Percentiles rank a stretch among this genome's conserved stretches.
Evolutionary conservation across 768 basidiomycete species (phyloP).

Genomic region (Amanita exitialis): DNA sequence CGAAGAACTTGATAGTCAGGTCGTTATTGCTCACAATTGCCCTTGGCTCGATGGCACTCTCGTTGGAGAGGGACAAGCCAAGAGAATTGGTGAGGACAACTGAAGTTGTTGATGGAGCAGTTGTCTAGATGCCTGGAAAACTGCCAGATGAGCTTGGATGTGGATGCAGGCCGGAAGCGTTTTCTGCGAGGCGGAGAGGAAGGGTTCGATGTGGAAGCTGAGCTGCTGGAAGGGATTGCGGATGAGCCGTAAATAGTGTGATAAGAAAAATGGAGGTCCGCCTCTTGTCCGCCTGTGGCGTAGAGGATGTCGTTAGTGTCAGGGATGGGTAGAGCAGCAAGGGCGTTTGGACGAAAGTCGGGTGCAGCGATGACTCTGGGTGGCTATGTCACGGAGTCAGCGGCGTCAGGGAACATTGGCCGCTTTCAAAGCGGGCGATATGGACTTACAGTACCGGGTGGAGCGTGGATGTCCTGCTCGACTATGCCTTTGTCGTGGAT

Average conservation of each 20-base stretch:
- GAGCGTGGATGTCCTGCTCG: slow-evolving; percentile 41
- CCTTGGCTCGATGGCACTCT: slow-evolving; percentile 65
- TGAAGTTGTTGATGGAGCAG: slow-evolving; percentile 76
- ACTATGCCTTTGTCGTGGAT: slow-evolving; percentile 39
- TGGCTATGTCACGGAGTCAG: slow-evolving; percentile 17
- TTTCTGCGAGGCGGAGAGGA: slow-evolving; percentile 15
- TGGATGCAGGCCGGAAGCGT: slow-evolving; percentile 13
- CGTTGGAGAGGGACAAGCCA: slow-evolving; percentile 45
- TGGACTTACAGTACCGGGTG: slow-evolving; percentile 13
- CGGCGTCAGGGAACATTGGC: slow-evolving; percentile 6
- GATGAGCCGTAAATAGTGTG: slow-evolving; percentile 17
- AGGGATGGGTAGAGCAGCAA: slow-evolving; percentile 44
- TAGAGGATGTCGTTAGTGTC: slow-evolving; percentile 47
- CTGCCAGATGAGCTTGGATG: slow-evolving; percentile 34
- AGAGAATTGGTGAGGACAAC: slow-evolving; percentile 51
- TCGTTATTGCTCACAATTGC: slow-evolving; percentile 86
- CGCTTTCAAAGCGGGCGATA: neutral
- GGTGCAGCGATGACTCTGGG: slow-evolving; percentile 43
- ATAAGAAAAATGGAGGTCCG: slow-evolving; percentile 57
- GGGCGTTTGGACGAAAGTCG: slow-evolving; percentile 51
- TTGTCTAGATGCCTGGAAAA: slow-evolving; percentile 39
- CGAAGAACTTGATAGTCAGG: slow-evolving; percentile 69
- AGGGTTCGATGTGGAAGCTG: slow-evolving; percentile 13
- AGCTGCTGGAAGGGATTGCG: neutral
- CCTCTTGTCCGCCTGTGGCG: slow-evolving; percentile 69